Evolutionary conservation across 331 rosid species (phyloP).

Genomic region (Acacia concinna): DNA sequence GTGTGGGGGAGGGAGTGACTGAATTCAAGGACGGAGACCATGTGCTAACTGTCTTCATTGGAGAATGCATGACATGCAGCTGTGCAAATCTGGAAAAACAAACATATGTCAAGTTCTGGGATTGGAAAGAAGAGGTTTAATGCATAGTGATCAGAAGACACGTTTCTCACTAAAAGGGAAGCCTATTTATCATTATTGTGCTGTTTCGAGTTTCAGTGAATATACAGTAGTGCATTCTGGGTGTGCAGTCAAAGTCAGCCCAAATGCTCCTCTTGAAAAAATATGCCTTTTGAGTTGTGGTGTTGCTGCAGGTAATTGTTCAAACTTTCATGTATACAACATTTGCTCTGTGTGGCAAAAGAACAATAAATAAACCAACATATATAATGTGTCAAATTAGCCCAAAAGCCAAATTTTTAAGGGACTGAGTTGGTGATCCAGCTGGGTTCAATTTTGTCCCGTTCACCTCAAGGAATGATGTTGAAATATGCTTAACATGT

Average conservation of each 20-base stretch:
- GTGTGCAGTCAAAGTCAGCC: conserved; percentile 85
- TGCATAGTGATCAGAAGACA: conserved; percentile 94
- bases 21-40: conserved; percentile 85
- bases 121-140: conserved; percentile 80
- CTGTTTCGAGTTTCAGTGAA: conserved; percentile 95
- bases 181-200: conserved; percentile 93
- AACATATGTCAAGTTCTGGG: conserved; percentile 82
- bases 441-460: neutral
- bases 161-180: conserved; percentile 79
- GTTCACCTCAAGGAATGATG: neutral
- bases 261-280: conserved; percentile 70
- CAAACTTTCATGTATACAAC: conserved; percentile 12
- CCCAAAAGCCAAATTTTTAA: neutral
- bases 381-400: neutral
- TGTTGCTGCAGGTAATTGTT: conserved; percentile 80
- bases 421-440: neutral
- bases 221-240: conserved; percentile 94
- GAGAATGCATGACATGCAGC: conserved; percentile 84
- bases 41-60: conserved; percentile 88
- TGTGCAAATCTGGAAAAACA: conserved; percentile 78
- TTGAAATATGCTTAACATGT: neutral
- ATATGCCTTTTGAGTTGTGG: conserved; percentile 94
- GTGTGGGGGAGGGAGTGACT: conserved; percentile 82
- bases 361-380: neutral
- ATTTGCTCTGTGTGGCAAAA: neutral